Conservation (phyloP, 768 basidiomycete species). For the Macrolepiota dolichaula region DNA sequence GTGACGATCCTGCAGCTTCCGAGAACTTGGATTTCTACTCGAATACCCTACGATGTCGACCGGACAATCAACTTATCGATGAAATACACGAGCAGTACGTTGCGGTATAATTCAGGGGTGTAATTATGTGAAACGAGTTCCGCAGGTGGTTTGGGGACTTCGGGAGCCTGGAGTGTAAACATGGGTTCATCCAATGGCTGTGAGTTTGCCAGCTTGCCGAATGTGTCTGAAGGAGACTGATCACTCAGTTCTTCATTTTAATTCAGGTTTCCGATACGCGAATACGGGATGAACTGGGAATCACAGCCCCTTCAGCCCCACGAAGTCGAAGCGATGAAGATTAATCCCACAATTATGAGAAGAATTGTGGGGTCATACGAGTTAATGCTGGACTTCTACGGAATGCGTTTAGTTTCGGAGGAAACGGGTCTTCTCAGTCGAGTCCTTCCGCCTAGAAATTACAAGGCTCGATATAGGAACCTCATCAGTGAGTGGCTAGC, state of each 20-base stretch:
- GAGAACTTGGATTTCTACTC: conserved; percentile 63
- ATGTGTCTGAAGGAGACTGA: neutral
- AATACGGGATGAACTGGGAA: conserved; percentile 67
- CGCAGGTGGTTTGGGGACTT: conserved; percentile 66
- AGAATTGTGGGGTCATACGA: conserved; percentile 59
- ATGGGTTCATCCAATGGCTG: conserved; percentile 81
- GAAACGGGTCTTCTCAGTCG: conserved; percentile 62
- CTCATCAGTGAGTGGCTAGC: conserved; percentile 53
- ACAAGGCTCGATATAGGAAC: conserved; percentile 55
- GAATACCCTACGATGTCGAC: conserved; percentile 52
- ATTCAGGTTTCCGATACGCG: conserved; percentile 67
- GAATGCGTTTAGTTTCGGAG: conserved; percentile 58
- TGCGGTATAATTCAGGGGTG: neutral
- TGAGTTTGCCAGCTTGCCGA: conserved; percentile 39
- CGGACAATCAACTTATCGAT: conserved; percentile 58
- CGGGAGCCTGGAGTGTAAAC: conserved; percentile 58
- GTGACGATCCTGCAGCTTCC: conserved; percentile 33
- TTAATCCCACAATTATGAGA: conserved; percentile 39
- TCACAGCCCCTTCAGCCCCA: conserved; percentile 66
- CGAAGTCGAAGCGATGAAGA: conserved; percentile 57
- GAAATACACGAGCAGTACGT: conserved; percentile 57
- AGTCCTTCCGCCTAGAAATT: conserved; percentile 44
- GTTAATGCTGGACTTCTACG: conserved; percentile 81
- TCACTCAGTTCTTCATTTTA: neutral
- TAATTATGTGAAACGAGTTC: neutral